These are phyloP conservation scores for Clarireedia sp. DNA, from an alignment of 2,329 filamentous ascomycete genomes.

Conservation along the genomic window DNA sequence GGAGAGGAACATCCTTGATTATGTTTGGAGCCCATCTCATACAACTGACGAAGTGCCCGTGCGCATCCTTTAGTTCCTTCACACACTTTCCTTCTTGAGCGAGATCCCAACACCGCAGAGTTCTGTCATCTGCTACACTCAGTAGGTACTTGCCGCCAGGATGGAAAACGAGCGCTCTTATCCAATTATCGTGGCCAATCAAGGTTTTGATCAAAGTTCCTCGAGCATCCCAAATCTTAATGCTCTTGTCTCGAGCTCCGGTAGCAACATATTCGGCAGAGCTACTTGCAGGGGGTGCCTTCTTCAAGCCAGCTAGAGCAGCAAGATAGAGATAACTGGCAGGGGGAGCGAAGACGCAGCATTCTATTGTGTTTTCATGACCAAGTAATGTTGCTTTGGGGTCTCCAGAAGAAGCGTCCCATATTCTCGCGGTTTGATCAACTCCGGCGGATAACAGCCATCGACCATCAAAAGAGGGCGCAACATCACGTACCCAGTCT, in stretches of 20 bases:
- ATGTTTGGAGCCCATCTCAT: conserved; percentile 80
- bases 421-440: conserved; percentile 73
- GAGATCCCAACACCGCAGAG: conserved; percentile 88
- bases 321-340: conserved; percentile 71
- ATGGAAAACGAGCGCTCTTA: conserved; percentile 78
- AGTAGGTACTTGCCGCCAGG: conserved; percentile 86
- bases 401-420: conserved; percentile 72
- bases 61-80: conserved; percentile 68
- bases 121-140: conserved; percentile 83
- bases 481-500: conserved; percentile 88
- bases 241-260: conserved; percentile 81
- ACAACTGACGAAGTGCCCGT: conserved; percentile 79
- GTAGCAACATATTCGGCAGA: conserved; percentile 85
- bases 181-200: conserved; percentile 89
- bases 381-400: conserved; percentile 73
- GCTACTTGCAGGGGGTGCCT: conserved; percentile 64
- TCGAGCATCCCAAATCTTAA: conserved; percentile 79
- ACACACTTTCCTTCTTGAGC: conserved; percentile 85
- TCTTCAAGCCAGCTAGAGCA: conserved; percentile 72
- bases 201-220: conserved; percentile 81
- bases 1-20: conserved; percentile 47
- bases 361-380: conserved; percentile 81
- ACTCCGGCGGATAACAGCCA: conserved; percentile 77
- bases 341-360: conserved; percentile 77
- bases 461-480: conserved; percentile 72